Evolutionary conservation across 2,329 filamentous ascomycete genomes (phyloP).

Genomic region (Claviceps citrina): DNA sequence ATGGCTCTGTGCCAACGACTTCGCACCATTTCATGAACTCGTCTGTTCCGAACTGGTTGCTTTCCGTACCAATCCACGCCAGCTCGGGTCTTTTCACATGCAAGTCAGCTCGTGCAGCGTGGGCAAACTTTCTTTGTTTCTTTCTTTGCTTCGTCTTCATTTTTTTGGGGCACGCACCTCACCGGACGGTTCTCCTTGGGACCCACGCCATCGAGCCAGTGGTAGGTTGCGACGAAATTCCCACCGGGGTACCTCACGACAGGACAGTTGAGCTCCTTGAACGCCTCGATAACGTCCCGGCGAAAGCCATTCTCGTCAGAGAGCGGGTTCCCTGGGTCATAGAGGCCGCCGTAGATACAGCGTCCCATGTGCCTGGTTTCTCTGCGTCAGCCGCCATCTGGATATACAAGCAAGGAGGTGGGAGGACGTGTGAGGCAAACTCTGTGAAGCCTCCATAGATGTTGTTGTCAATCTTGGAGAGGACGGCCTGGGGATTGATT

Average conservation of each 20-base stretch:
- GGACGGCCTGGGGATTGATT: not conserved
- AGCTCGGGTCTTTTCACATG: not conserved
- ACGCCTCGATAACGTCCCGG: not conserved
- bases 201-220: not conserved
- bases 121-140: too few species aligned
- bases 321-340: not conserved
- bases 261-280: not conserved
- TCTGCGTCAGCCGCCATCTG: not conserved
- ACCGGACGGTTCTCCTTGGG: not conserved
- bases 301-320: not conserved
- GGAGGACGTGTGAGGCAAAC: not conserved
- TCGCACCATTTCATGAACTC: conserved; percentile 1
- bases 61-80: conserved; percentile 1
- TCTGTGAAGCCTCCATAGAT: not conserved
- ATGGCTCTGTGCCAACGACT: not conserved
- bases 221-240: conserved; percentile 1
- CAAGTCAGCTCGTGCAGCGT: not conserved
- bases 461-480: not conserved
- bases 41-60: not conserved
- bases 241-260: not conserved
- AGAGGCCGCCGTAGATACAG: not conserved
- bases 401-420: not conserved
- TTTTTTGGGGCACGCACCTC: too few species aligned
- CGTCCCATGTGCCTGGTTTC: not conserved
- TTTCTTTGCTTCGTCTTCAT: too few species aligned